A percentile compares a stretch with the other conserved stretches of the same genome.
phyloP scores from a whole-genome alignment of 2,329 filamentous ascomycete genomes.

The Scedosporium minutisporum region DNA sequence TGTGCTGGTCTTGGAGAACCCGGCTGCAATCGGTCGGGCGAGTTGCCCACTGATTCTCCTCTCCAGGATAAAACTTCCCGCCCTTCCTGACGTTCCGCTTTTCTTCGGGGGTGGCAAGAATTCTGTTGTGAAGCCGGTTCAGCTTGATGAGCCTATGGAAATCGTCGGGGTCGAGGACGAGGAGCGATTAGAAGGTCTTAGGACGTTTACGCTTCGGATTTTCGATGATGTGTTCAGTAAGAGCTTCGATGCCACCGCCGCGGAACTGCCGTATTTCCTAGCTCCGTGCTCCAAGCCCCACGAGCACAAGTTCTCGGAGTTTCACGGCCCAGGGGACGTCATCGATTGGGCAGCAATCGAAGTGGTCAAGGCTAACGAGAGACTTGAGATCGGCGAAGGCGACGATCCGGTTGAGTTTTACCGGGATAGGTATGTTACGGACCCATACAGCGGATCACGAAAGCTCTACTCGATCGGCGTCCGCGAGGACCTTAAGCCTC shows the following conservation, averaged over 20 bases:
- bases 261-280: constrained; percentile 74
- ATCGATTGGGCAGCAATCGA: constrained; percentile 56
- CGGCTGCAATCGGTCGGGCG: constrained; percentile 43
- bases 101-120: constrained; percentile 57
- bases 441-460: constrained; percentile 52
- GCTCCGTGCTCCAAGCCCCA: constrained; percentile 42
- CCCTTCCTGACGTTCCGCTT: constrained; percentile 58
- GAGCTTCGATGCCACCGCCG: constrained; percentile 52
- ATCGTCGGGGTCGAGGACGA: constrained; percentile 25
- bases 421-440: constrained; percentile 41
- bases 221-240: constrained; percentile 90
- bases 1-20: constrained; percentile 47
- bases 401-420: constrained; percentile 39
- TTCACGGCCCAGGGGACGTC: constrained; percentile 12
- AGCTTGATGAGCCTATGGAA: constrained; percentile 32
- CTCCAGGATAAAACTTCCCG: constrained; percentile 55
- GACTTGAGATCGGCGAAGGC: constrained; percentile 25
- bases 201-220: constrained; percentile 61
- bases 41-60: constrained; percentile 61
- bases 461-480: constrained; percentile 48
- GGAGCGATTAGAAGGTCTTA: constrained; percentile 41
- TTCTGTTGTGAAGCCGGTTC: constrained; percentile 45
- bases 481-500: constrained; percentile 48
- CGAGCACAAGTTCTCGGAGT: constrained; percentile 7
- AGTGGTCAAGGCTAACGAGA: constrained; percentile 22